Evolutionary conservation across 2,329 filamentous ascomycete genomes (phyloP).

Genomic region (Xylariaceae sp.): DNA sequence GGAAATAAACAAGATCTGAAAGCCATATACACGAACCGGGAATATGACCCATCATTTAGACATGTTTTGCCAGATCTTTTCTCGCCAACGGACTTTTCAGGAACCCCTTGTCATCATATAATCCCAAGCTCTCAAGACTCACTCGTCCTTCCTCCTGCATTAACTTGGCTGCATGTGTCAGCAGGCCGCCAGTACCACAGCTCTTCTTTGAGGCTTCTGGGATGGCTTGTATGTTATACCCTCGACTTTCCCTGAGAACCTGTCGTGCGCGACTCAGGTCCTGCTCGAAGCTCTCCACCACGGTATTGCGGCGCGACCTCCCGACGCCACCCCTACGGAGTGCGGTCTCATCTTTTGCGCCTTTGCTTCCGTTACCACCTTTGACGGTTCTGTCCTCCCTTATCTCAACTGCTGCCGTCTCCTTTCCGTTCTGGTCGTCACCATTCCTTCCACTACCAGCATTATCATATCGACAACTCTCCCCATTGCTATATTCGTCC

Average conservation of each 20-base stretch:
- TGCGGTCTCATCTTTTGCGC: not conserved
- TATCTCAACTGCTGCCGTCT: not conserved
- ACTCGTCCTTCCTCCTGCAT: constrained; percentile 20
- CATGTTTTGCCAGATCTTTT: not conserved
- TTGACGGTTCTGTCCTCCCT: not conserved
- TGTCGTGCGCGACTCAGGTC: constrained; percentile 25
- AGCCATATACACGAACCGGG: constrained; percentile 24
- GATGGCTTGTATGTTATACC: constrained; percentile 18
- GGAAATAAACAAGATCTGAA: constrained; percentile 20
- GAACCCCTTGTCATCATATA: constrained; percentile 39
- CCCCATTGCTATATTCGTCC: not conserved
- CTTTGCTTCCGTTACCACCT: not conserved
- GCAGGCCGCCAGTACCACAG: not conserved
- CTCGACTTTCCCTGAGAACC: constrained; percentile 18
- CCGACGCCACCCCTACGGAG: constrained; percentile 2
- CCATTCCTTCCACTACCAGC: not conserved
- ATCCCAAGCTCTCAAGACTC: constrained; percentile 30
- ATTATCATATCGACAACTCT: not conserved
- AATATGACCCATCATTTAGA: constrained; percentile 1
- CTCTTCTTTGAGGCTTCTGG: constrained; percentile 2
- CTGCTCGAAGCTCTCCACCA: constrained; percentile 30
- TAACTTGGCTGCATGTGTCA: constrained; percentile 29
- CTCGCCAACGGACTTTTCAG: constrained; percentile 29
- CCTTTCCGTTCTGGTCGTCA: not conserved
- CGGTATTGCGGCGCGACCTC: constrained; percentile 31